These are phyloP conservation scores for Nigrospora osmanthi DNA, from an alignment of 2,329 filamentous ascomycete species.

Conservation along the genomic window DNA sequence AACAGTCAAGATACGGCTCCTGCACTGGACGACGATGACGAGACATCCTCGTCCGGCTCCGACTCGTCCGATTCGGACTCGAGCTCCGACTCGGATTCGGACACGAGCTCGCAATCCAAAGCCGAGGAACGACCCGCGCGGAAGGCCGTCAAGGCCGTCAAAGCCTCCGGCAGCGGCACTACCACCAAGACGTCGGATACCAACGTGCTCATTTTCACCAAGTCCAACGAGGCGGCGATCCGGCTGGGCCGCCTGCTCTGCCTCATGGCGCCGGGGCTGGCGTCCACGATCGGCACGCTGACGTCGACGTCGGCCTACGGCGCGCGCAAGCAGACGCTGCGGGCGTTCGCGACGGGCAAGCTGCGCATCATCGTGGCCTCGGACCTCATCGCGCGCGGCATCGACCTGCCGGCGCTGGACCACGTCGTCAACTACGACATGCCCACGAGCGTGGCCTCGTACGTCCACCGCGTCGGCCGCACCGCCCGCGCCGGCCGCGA, in stretches of 20 bases:
- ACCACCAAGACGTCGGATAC: constrained; percentile 10
- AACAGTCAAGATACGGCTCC: constrained; percentile 5
- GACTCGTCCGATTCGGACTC: constrained; percentile 19
- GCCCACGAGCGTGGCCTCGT: constrained; percentile 70
- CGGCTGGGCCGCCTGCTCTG: constrained; percentile 74
- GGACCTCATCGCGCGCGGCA: constrained; percentile 84
- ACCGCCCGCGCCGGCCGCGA: constrained; percentile 73
- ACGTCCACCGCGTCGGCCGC: constrained; percentile 86
- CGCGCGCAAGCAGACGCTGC: constrained; percentile 58
- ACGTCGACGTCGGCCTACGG: constrained; percentile 73
- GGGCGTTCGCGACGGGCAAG: constrained; percentile 54
- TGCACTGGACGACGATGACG: constrained; percentile 19
- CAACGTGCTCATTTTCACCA: constrained; percentile 74
- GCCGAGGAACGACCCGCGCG: background rate
- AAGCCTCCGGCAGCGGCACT: background rate
- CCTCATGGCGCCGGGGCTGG: constrained; percentile 54
- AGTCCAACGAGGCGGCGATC: constrained; percentile 81
- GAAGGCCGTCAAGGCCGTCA: constrained; percentile 3
- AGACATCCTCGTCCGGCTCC: constrained; percentile 21
- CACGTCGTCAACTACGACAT: constrained; percentile 95
- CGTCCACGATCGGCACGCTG: constrained; percentile 56
- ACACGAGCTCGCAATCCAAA: constrained; percentile 17
- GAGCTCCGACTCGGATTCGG: constrained; percentile 23
- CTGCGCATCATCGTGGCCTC: constrained; percentile 78
- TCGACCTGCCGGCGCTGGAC: constrained; percentile 71